Conservation (phyloP, 345 rosid species). For the Citrus australasica region DNA sequence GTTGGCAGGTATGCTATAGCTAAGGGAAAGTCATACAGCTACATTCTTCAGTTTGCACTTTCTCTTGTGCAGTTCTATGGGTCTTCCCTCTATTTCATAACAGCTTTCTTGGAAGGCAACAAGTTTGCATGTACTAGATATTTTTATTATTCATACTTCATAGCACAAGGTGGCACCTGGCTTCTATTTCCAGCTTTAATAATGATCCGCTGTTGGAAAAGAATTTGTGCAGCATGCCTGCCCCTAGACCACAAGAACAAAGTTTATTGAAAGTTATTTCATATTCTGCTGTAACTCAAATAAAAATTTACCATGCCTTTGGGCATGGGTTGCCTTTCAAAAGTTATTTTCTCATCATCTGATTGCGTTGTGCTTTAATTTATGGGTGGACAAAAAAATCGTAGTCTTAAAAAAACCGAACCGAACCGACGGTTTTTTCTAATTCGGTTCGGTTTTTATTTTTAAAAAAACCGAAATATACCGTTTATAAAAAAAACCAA, state of each 20-base stretch:
- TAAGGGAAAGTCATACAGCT: conserved; percentile 64
- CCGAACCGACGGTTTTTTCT: no score
- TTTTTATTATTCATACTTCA: conserved; percentile 68
- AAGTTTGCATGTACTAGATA: conserved; percentile 56
- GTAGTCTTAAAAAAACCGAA: no score
- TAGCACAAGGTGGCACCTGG: conserved; percentile 68
- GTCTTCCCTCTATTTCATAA: conserved; percentile 71
- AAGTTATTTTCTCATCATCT: no score
- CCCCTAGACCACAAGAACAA: conserved; percentile 31
- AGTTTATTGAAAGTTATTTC: no score
- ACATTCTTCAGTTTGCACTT: conserved; percentile 79
- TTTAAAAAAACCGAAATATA: no score
- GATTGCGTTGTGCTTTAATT: no score
- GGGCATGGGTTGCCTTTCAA: no score
- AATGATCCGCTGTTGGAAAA: conserved; percentile 78
- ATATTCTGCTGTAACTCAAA: neutral
- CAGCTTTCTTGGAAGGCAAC: conserved; percentile 78
- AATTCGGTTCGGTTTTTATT: no score
- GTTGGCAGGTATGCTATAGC: conserved; percentile 68
- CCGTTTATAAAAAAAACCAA: no score
- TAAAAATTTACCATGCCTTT: neutral
- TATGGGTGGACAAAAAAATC: no score
- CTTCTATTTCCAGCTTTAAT: conserved; percentile 61
- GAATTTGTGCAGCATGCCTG: conserved; percentile 44
- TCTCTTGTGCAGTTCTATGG: conserved; percentile 90